These are phyloP conservation scores for Colletotrichum phormii DNA, from an alignment of 2,329 filamentous ascomycete genomes.

Conservation along the genomic window DNA sequence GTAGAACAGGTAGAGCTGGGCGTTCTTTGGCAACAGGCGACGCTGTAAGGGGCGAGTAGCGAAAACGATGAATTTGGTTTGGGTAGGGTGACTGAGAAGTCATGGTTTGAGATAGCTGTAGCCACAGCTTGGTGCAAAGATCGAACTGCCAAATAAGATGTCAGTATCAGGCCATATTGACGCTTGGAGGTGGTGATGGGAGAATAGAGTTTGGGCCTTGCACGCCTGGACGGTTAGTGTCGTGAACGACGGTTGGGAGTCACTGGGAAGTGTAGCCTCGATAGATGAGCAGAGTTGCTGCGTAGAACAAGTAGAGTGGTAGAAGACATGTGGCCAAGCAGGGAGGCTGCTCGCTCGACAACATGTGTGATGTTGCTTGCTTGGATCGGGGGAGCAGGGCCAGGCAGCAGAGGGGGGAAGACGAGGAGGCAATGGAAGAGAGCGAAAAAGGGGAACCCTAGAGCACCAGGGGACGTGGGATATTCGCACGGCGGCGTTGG, in stretches of 20 bases:
- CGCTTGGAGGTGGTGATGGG: constrained; percentile 13
- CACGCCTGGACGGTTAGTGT: constrained; percentile 9
- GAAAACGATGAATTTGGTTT: background rate
- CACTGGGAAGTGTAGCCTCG: background rate
- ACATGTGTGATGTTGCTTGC: background rate
- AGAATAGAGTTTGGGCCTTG: constrained; percentile 25
- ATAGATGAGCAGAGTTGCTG: constrained; percentile 34
- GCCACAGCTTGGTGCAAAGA: constrained; percentile 27
- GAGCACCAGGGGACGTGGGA: background rate
- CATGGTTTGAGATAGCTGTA: constrained; percentile 36
- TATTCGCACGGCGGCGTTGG: background rate
- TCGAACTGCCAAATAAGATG: constrained; percentile 35
- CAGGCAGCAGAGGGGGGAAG: background rate
- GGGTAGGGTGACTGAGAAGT: constrained; percentile 10
- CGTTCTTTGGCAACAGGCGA: background rate
- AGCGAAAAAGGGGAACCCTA: background rate
- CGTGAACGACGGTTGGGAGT: constrained; percentile 27
- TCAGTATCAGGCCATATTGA: constrained; percentile 29
- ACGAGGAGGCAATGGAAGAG: background rate
- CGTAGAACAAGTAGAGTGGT: constrained; percentile 4
- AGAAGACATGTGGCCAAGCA: constrained; percentile 29
- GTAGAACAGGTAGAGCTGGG: background rate
- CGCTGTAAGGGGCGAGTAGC: background rate
- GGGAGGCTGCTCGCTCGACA: constrained; percentile 1
- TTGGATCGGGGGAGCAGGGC: background rate